phyloP scores from a whole-genome alignment of 441 rosid genomes.

The Pelargonium exstipulatum region DNA sequence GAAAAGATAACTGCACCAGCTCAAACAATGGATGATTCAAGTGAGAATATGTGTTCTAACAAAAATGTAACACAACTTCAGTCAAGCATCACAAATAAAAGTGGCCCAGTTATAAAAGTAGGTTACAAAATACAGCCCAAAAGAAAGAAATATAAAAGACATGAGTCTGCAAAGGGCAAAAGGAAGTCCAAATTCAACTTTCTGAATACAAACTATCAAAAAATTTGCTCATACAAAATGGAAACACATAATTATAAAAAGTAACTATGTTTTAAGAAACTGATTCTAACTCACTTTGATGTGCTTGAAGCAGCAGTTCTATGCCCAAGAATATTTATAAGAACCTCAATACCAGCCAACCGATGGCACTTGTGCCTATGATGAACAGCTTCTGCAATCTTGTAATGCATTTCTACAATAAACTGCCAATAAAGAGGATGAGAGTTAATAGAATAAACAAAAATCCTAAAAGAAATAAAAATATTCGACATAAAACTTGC shows the following conservation, averaged over 20 bases:
- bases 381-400: slow-evolving; percentile 69
- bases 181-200: not conserved
- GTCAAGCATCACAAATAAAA: not conserved
- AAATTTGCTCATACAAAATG: not conserved
- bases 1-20: slow-evolving; percentile 68
- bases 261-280: slow-evolving; percentile 8
- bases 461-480: slow-evolving; percentile 21
- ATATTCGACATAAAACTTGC: slow-evolving; percentile 10
- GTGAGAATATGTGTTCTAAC: not conserved
- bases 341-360: slow-evolving; percentile 83
- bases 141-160: not conserved
- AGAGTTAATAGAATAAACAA: not conserved
- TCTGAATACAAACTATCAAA: not conserved
- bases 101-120: not conserved
- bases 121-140: not conserved
- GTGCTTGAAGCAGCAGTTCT: slow-evolving; percentile 83
- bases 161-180: not conserved
- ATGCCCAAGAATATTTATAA: slow-evolving; percentile 65
- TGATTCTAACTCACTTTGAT: slow-evolving; percentile 51
- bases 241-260: slow-evolving; percentile 7
- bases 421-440: slow-evolving; percentile 43
- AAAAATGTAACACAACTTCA: not conserved
- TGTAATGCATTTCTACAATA: slow-evolving; percentile 79
- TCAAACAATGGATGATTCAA: slow-evolving; percentile 19
- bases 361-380: slow-evolving; percentile 75